phyloP scores from a whole-genome alignment of 1,284 basidiomycete genomes.

The Cutaneotrichosporon sp. region DNA sequence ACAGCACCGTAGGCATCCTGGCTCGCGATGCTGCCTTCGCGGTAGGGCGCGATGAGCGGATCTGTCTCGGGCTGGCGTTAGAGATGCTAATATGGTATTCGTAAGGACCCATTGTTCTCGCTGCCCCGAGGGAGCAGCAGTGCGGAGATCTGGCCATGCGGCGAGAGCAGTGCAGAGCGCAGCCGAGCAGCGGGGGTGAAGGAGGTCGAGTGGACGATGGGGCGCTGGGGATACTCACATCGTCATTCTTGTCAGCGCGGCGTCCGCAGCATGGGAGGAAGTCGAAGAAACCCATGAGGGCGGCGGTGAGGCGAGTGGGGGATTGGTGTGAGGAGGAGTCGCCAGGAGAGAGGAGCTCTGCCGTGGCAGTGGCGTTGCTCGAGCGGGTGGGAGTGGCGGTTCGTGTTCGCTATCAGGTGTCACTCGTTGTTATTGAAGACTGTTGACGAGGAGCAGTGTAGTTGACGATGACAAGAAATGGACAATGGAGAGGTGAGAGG shows the following conservation, averaged over 20 bases:
- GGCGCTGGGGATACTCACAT: background rate
- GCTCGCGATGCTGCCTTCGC: constrained; percentile 11
- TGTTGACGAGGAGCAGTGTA: background rate
- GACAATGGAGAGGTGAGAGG: too few species aligned
- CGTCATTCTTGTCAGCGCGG: constrained; percentile 7
- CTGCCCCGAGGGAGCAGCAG: too few species aligned
- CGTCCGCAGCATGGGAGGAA: constrained; percentile 14
- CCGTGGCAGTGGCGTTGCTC: too few species aligned
- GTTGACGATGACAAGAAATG: too few species aligned
- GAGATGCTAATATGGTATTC: too few species aligned
- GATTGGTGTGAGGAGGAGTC: background rate
- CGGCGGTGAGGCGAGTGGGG: background rate
- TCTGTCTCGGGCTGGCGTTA: constrained; percentile 11
- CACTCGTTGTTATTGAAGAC: too few species aligned
- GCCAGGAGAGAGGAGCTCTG: background rate
- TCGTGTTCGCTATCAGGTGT: too few species aligned
- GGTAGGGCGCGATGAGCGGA: constrained; percentile 12
- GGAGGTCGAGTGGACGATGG: too few species aligned
- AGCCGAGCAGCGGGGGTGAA: background rate
- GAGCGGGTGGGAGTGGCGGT: too few species aligned
- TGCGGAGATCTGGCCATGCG: background rate
- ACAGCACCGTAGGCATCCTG: constrained; percentile 17
- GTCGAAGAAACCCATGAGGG: constrained; percentile 15
- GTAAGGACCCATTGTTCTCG: too few species aligned
- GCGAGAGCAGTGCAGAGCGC: background rate